phyloP scores from a whole-genome alignment of 306 rosid species.

The Boehmeria nivea region DNA sequence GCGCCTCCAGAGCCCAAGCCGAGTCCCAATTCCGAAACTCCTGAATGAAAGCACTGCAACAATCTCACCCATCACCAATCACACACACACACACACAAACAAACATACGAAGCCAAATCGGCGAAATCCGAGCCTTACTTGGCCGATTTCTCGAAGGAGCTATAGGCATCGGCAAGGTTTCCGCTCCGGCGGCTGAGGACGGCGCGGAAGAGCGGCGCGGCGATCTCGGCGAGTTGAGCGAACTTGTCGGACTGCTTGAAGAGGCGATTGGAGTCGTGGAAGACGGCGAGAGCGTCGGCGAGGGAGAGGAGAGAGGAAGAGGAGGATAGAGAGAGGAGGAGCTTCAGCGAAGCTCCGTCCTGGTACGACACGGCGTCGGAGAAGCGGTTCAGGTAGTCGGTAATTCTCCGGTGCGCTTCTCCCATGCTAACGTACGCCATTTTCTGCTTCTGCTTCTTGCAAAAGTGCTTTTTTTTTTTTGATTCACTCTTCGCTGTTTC shows the following conservation, averaged over 20 bases:
- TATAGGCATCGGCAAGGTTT: constrained; percentile 58
- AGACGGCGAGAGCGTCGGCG: constrained; percentile 67
- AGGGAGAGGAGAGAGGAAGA: constrained; percentile 50
- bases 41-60: constrained; percentile 83
- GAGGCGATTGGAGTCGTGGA: constrained; percentile 65
- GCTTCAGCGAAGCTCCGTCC: constrained; percentile 60
- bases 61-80: not conserved
- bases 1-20: constrained; percentile 86
- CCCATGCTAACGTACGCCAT: constrained; percentile 95
- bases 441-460: constrained; percentile 3
- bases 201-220: constrained; percentile 68
- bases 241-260: constrained; percentile 64
- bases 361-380: constrained; percentile 64
- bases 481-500: no score
- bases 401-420: constrained; percentile 80
- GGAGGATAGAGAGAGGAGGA: constrained; percentile 72
- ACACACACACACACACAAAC: no score
- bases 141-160: constrained; percentile 75
- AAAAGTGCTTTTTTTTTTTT: no score
- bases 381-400: constrained; percentile 69
- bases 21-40: constrained; percentile 97
- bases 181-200: constrained; percentile 51
- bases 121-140: constrained; percentile 33
- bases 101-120: not conserved
- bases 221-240: constrained; percentile 56